Conservation (phyloP, 2,329 filamentous ascomycete genomes). For the Aquanectria penicillioides region DNA sequence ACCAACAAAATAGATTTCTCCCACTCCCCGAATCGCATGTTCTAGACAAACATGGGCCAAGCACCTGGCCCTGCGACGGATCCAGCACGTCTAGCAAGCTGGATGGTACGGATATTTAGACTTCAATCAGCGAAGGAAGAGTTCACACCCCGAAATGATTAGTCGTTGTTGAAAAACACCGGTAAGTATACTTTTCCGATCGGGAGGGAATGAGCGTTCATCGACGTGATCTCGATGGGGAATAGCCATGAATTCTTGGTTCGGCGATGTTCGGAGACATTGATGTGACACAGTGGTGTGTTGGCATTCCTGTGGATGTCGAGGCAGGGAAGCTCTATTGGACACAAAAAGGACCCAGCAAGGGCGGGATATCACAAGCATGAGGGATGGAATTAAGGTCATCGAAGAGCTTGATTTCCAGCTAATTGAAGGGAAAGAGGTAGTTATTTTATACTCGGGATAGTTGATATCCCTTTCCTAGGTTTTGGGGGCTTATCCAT, state of each 20-base stretch:
- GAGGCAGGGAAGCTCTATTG: background rate
- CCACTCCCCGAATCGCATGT: background rate
- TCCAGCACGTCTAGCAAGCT: background rate
- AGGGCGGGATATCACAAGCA: no score
- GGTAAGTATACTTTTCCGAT: background rate
- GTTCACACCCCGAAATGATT: background rate
- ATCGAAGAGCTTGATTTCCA: no score
- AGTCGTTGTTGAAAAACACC: background rate
- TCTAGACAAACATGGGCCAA: background rate
- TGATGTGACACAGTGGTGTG: background rate
- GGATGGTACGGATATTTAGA: background rate
- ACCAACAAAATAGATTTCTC: background rate
- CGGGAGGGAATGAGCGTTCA: background rate
- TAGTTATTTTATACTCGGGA: no score
- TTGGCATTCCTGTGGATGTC: background rate
- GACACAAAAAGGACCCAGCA: background rate
- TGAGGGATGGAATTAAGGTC: no score
- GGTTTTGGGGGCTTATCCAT: no score
- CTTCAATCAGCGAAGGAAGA: background rate
- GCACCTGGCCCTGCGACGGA: background rate
- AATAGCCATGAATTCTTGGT: background rate
- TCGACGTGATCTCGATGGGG: background rate
- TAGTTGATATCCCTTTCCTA: no score
- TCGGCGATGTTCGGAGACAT: background rate
- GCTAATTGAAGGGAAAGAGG: no score